Conservation (phyloP, 2,329 filamentous ascomycete species). For the Fusarium dimerum region DNA sequence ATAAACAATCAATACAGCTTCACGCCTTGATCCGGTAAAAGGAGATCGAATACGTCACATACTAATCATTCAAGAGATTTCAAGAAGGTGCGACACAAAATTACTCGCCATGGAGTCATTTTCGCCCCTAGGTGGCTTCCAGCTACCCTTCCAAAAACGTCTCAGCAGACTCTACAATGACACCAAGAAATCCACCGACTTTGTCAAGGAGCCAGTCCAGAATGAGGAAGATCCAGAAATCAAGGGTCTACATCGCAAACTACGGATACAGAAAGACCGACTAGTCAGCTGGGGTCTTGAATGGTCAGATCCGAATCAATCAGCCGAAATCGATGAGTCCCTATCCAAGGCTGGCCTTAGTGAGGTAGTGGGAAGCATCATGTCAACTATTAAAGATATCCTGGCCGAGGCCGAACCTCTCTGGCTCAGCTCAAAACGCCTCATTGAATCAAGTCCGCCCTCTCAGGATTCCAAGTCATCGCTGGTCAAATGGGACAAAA, state of each 20-base stretch:
- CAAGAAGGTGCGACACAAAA: not conserved
- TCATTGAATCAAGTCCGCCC: constrained; percentile 40
- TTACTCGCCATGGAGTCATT: constrained; percentile 48
- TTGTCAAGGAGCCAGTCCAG: constrained; percentile 65
- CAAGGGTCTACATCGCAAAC: constrained; percentile 71
- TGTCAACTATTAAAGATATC: constrained; percentile 79
- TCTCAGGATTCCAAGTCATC: constrained; percentile 55
- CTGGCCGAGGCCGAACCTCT: constrained; percentile 74
- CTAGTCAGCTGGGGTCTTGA: constrained; percentile 78
- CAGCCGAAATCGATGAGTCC: constrained; percentile 70
- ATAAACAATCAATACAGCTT: not conserved
- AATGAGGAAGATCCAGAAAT: constrained; percentile 69
- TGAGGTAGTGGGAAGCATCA: constrained; percentile 75
- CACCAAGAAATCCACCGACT: constrained; percentile 76
- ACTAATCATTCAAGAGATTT: not conserved
- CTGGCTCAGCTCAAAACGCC: constrained; percentile 61
- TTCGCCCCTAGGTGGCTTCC: constrained; percentile 52
- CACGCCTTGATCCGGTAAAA: not conserved
- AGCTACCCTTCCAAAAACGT: constrained; percentile 60
- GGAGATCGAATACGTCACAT: not conserved
- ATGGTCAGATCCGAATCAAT: constrained; percentile 73
- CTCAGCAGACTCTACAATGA: constrained; percentile 77
- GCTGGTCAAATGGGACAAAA: constrained; percentile 66
- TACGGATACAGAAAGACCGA: constrained; percentile 78
- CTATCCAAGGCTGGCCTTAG: constrained; percentile 73